phyloP scores from a whole-genome alignment of 2,329 filamentous ascomycete genomes.

The Grosmannia huntii region DNA sequence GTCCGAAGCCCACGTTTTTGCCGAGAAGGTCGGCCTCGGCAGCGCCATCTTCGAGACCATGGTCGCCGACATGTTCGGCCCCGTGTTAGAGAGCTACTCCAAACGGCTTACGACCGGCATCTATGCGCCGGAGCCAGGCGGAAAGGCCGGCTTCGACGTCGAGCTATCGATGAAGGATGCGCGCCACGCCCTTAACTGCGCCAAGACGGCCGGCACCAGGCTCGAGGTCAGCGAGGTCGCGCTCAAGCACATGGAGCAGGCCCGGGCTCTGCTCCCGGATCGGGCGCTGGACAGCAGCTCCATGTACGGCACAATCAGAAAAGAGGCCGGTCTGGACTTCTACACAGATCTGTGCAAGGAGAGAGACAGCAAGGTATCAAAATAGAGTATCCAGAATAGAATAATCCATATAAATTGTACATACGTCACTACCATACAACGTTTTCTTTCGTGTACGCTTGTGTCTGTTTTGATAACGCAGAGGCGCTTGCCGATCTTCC shows the following conservation, averaged over 20 bases:
- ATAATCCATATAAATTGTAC: neutral
- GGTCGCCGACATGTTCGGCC: constrained; percentile 4
- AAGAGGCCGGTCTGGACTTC: constrained; percentile 2
- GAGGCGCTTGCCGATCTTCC: neutral
- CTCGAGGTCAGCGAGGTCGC: constrained; percentile 2
- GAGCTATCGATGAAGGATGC: constrained; percentile 2
- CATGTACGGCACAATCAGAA: constrained; percentile 1
- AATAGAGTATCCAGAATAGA: neutral
- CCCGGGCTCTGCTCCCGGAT: neutral
- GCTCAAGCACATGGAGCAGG: constrained; percentile 1
- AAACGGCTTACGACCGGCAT: constrained; percentile 3
- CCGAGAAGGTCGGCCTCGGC: constrained; percentile 4
- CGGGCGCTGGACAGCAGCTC: constrained; percentile 5
- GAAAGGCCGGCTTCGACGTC: constrained; percentile 4
- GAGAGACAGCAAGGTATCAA: neutral
- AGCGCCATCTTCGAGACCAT: constrained; percentile 1
- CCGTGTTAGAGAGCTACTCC: constrained; percentile 6
- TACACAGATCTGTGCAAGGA: constrained; percentile 2
- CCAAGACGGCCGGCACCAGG: neutral
- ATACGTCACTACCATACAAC: neutral
- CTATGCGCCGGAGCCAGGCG: neutral
- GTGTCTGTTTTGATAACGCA: too few species aligned
- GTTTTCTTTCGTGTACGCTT: too few species aligned
- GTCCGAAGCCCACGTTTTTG: constrained; percentile 4
- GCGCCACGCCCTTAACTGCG: constrained; percentile 2